Base-by-base conservation (phyloP, 495 filamentous ascomycete genomes). In the Trichoderma reesei region DNA sequence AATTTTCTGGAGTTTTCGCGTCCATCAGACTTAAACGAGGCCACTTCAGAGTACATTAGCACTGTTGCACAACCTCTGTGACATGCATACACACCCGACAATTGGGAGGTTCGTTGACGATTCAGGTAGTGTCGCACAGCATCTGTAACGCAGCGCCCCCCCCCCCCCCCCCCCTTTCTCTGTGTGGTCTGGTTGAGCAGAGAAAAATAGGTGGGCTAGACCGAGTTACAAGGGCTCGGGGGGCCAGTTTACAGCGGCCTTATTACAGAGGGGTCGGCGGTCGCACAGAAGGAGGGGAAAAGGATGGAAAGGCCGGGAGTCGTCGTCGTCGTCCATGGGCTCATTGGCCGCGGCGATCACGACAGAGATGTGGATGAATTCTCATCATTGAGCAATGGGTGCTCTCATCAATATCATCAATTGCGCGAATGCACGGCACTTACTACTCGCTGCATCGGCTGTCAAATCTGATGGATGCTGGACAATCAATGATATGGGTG, bases 81-180 rank as follows among this genome's bases (percentile, higher is more conserved):
- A 33, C 51, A 56, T 56, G 31, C 18, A 56, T 56, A 26, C 31
- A 56, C 34, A 14, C 18, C 37, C 31, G 11, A 26, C 31, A 14
- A 34, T 56, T 31, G 20, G 34, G 51, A n/a, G n/a, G n/a, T 56
- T 56, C 26, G 20, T 56, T 56, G 51, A 56, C 51, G 51, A 56
- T 31, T 31, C 51, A 31, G 44, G 51, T 26, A 33, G 51, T n/a
- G 51, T 56, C 51, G 51, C 51, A 56, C 51, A 56, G 51, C 51
- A 26, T 34, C 51, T 33, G 51, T 14, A 56, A 10, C 31, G 8
- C 20, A 20, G 11, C 5, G 8, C 6, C 13, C 34, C 34, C n/a
- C 31, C n/a, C n/a, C n/a, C n/a, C n/a, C n/a, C n/a, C n/a, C n/a
- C n/a, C n/a, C n/a, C n/a, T n/a, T n/a, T n/a, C n/a, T n/a, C n/a